Conservation (phyloP, 2,329 filamentous ascomycete genomes). For the Pseudophaeomoniella oleicola region DNA sequence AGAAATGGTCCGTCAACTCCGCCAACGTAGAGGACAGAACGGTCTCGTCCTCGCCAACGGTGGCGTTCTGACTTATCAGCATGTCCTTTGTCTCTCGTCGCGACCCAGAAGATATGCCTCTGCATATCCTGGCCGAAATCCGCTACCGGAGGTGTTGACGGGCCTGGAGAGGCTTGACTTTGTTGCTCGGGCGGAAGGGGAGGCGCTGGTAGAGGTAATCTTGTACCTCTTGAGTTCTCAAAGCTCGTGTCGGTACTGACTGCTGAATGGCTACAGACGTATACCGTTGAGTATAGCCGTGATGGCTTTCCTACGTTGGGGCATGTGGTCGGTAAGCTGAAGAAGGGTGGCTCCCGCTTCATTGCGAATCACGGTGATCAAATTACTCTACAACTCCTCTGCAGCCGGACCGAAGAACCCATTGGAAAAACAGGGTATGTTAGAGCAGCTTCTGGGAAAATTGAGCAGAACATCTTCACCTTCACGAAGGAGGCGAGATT, state of each 20-base stretch:
- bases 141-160: constrained; percentile 27
- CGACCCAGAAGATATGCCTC: constrained; percentile 21
- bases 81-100: constrained; percentile 43
- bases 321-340: constrained; percentile 38
- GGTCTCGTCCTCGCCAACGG: constrained; percentile 53
- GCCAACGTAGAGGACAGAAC: constrained; percentile 28
- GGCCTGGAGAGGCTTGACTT: constrained; percentile 26
- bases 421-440: constrained; percentile 36
- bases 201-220: constrained; percentile 37
- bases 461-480: constrained; percentile 23
- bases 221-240: too few species aligned
- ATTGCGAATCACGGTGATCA: constrained; percentile 43
- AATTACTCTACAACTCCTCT: constrained; percentile 30
- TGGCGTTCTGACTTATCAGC: constrained; percentile 50
- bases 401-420: constrained; percentile 28
- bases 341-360: constrained; percentile 32
- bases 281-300: constrained; percentile 43
- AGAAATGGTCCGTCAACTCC: constrained; percentile 40
- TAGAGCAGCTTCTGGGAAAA: constrained; percentile 16
- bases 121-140: constrained; percentile 32
- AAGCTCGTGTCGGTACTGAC: too few species aligned
- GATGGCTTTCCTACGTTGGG: constrained; percentile 33
- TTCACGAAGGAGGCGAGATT: constrained; percentile 11
- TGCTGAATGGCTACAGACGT: constrained; percentile 30
- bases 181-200: constrained; percentile 31